phyloP scores from a whole-genome alignment of 2,329 filamentous ascomycete species.

The Hirsutella thompsonii region DNA sequence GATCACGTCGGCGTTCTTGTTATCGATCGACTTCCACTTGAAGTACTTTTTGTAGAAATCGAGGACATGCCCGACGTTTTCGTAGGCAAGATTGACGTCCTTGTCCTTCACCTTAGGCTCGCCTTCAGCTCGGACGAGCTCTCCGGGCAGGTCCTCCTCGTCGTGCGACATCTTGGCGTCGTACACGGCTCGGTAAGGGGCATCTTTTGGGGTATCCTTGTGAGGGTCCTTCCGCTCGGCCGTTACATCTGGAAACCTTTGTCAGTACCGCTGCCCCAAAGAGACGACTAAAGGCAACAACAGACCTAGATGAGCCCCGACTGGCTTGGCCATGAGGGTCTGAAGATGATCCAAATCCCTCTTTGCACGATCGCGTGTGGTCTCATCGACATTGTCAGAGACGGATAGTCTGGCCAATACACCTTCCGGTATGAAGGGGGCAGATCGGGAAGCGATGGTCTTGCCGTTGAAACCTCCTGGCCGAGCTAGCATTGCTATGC shows the following conservation, averaged over 20 bases:
- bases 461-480: constrained; percentile 13
- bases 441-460: constrained; percentile 1
- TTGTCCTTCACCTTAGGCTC: constrained; percentile 25
- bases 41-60: constrained; percentile 37
- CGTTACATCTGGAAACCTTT: constrained; percentile 6
- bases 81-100: constrained; percentile 33
- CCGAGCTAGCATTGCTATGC: constrained; percentile 19
- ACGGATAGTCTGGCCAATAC: constrained; percentile 25
- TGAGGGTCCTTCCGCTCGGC: constrained; percentile 2
- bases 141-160: constrained; percentile 27
- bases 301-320: constrained; percentile 13
- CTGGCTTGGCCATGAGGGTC: constrained; percentile 12
- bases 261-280: no score
- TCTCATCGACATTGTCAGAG: constrained; percentile 23
- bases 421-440: constrained; percentile 24
- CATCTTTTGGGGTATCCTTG: constrained; percentile 9
- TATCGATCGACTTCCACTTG: constrained; percentile 37
- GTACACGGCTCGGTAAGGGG: constrained; percentile 29
- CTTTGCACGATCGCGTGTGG: constrained; percentile 21
- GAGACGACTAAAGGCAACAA: constrained; percentile 1
- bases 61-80: constrained; percentile 35
- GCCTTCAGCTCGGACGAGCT: constrained; percentile 28
- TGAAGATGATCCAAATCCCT: constrained; percentile 25
- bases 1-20: constrained; percentile 33
- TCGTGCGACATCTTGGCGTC: constrained; percentile 25